phyloP scores from a whole-genome alignment of 331 rosid species.

The Stylosanthes scabra region DNA sequence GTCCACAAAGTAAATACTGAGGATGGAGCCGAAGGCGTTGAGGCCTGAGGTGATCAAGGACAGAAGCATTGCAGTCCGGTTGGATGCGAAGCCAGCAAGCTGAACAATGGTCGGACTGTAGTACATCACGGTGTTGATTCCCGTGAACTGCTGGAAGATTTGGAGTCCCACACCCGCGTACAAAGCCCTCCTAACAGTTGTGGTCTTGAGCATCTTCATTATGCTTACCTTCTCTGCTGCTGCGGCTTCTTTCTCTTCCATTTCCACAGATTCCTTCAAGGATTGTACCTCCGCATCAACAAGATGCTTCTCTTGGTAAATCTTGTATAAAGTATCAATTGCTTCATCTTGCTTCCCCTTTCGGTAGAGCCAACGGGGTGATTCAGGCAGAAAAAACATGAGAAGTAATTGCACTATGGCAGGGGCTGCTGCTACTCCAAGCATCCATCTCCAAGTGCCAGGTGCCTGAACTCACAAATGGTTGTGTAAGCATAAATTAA shows the following conservation, averaged over 20 bases:
- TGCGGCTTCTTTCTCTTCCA: conserved; percentile 44
- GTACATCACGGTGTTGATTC: conserved; percentile 75
- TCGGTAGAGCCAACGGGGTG: conserved; percentile 75
- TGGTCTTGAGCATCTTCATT: conserved; percentile 44
- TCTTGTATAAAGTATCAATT: conserved; percentile 43
- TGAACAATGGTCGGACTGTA: conserved; percentile 69
- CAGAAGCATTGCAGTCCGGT: conserved; percentile 60
- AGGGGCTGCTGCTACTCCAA: conserved; percentile 67
- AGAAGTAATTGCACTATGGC: conserved; percentile 50
- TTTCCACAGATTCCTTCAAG: conserved; percentile 51
- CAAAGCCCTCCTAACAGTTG: conserved; percentile 58
- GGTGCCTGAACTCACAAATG: conserved; percentile 45
- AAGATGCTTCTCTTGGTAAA: conserved; percentile 45
- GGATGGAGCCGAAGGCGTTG: conserved; percentile 61
- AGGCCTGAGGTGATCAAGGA: conserved; percentile 66
- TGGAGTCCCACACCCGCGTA: conserved; percentile 66
- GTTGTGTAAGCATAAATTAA: neutral
- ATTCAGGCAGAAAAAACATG: conserved; percentile 66
- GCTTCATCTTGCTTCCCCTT: conserved; percentile 68
- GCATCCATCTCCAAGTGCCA: conserved; percentile 80
- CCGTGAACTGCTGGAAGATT: conserved; percentile 66
- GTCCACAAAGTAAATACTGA: conserved; percentile 68
- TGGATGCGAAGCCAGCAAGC: conserved; percentile 65
- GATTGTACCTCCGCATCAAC: conserved; percentile 53
- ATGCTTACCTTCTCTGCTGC: conserved; percentile 35